phyloP scores from a whole-genome alignment of 768 basidiomycete species.

The Leccinum sublutescens region DNA sequence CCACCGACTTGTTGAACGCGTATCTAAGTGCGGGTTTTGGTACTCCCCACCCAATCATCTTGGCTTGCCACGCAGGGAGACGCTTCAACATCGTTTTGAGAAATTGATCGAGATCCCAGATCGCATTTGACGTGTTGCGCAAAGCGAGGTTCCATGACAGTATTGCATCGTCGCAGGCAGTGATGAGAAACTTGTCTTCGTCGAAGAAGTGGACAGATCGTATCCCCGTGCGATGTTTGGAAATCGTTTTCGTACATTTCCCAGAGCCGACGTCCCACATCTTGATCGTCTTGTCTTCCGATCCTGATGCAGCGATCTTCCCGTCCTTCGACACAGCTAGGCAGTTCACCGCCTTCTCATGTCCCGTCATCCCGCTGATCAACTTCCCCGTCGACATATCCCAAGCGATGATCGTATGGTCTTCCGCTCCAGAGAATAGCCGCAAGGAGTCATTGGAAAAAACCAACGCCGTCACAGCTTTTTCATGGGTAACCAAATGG shows the following conservation, averaged over 20 bases:
- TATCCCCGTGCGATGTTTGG: conserved; percentile 11
- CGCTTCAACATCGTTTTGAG: not conserved
- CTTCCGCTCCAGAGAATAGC: conserved; percentile 25
- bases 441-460: conserved; percentile 21
- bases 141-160: conserved; percentile 10
- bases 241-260: conserved; percentile 12
- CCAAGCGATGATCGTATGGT: conserved; percentile 24
- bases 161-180: conserved; percentile 5
- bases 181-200: conserved; percentile 9
- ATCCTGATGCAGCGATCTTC: conserved; percentile 19
- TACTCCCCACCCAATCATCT: conserved; percentile 2
- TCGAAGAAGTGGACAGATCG: conserved; percentile 16
- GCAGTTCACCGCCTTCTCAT: conserved; percentile 13
- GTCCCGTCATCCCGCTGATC: conserved; percentile 21
- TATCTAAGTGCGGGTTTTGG: conserved; percentile 1
- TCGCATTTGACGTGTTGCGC: not conserved
- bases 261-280: conserved; percentile 23
- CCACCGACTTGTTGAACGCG: not conserved
- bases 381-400: conserved; percentile 12
- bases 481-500: conserved; percentile 15
- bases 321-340: conserved; percentile 23
- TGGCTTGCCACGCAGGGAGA: conserved; percentile 6
- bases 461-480: conserved; percentile 15
- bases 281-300: conserved; percentile 24
- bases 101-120: not conserved